These are phyloP conservation scores for Suillus subalutaceus DNA, from an alignment of 768 basidiomycete genomes.

Conservation along the genomic window DNA sequence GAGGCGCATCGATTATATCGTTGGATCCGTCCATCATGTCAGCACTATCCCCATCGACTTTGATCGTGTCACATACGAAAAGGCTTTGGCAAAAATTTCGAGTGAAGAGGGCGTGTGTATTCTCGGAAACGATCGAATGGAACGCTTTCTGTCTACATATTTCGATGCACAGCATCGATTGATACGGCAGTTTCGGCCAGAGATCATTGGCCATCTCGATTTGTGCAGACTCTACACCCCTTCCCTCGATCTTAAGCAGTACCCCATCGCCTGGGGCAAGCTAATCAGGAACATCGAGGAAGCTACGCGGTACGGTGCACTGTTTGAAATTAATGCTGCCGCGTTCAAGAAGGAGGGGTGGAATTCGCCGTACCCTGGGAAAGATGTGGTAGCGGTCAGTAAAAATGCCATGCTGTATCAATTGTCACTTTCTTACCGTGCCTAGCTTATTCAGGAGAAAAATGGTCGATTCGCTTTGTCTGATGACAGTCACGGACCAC, in stretches of 20 bases:
- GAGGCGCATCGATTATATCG: conserved; percentile 77
- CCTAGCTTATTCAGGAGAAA: conserved; percentile 67
- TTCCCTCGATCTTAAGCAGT: conserved; percentile 52
- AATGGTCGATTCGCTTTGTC: conserved; percentile 84
- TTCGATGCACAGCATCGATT: conserved; percentile 85
- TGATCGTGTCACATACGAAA: conserved; percentile 69
- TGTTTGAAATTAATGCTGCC: conserved; percentile 93
- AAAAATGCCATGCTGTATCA: conserved; percentile 19
- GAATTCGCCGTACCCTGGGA: conserved; percentile 80
- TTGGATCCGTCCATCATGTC: conserved; percentile 94
- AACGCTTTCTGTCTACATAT: conserved; percentile 63
- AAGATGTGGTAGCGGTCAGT: conserved; percentile 74
- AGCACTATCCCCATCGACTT: conserved; percentile 90
- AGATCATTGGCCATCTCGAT: conserved; percentile 93
- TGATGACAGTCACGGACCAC: conserved; percentile 94
- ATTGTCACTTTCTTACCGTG: conserved; percentile 6
- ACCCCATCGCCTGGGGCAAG: conserved; percentile 61
- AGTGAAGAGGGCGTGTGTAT: conserved; percentile 28
- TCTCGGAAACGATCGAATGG: conserved; percentile 36
- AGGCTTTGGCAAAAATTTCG: conserved; percentile 51
- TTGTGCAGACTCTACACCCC: conserved; percentile 88
- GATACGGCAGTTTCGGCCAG: conserved; percentile 72
- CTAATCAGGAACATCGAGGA: conserved; percentile 74
- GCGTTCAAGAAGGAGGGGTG: conserved; percentile 87
- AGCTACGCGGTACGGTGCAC: conserved; percentile 79